Base-by-base conservation (phyloP, 495 filamentous ascomycete species). In the Xylaria grammica region DNA sequence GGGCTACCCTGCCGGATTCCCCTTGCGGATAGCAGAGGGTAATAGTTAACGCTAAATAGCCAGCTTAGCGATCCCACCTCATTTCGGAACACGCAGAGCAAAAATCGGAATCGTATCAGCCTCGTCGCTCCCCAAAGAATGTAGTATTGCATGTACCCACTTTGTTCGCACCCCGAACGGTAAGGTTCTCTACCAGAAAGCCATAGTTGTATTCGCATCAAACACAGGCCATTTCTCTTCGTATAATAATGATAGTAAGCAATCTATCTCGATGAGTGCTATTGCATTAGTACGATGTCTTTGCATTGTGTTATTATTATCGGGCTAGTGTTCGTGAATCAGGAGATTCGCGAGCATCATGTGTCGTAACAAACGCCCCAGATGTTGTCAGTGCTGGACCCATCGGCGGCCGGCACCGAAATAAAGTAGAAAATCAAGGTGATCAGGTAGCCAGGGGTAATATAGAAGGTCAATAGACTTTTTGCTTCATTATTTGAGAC, bases 111-210 rank as follows among this genome's bases (percentile, higher is more conserved):
- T 27, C 32, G 7, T 36, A 29, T 42, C 53, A 56, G 53, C 53
- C 53, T 38, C 53, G n/a, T 42, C 22, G 10, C 36, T 26, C 20
- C 22, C 53, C 5, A 19, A 13, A 27, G 34, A 29, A 27, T 30
- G 30, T 55, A 22, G 32, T 55, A 55, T 40, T 55, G 52, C 53
- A 56, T 54, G 30, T 17, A 36, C 24, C 32, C 27, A 10, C n/a
- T 10, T 22, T 20, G 11, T 42, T 42, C 53, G 22, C 19, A 27
- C 30, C n/a, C 51, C 30, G 51, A 4, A 54, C n/a, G 30, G 15
- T 9, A 5, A 34, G 51, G 1, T 36, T n/a, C 30, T n/a, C n/a
- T n/a, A 36, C 29, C 7, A 54, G 24, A n/a, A 54, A 54, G 30
- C 30, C 1, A 54, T 11, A 19, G 51, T 24, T 13, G 22, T 54